Base-by-base conservation (phyloP, 768 basidiomycete species). In the Tricholoma bakamatsutake region DNA sequence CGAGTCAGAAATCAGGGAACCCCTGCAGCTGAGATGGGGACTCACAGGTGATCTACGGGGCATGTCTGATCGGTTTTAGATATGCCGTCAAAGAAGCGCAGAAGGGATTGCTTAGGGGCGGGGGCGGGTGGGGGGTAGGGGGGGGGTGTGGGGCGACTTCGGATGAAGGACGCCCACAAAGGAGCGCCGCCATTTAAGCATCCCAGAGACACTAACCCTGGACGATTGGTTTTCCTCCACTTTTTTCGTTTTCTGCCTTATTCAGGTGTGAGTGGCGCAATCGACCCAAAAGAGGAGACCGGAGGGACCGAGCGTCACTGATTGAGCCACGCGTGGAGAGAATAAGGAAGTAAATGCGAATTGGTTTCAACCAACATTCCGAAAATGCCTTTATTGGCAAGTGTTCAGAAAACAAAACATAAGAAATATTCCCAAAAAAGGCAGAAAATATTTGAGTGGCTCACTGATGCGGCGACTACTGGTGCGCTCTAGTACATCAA, bases 141-240 rank as follows among this genome's bases (percentile, higher is more conserved):
- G n/a, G n/a, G n/a, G n/a, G n/a, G n/a, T n/a, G n/a, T n/a, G 57
- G 58, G 50, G 52, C 47, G 46, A 50, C 54, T 52, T 42, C 28
- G 33, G 37, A 37, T 50, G 35, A 49, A 17, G 50, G 28, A 49
- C 37, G 31, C 50, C 50, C 37, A n/a, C 51, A 30, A 34, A 35
- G 31, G 4, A 17, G 12, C 48, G 27, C 35, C 50, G 54, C 54
- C 39, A 39, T 55, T 62, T 60, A 59, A 60, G 47, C 7, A 28
- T 49, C 52, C 50, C 39, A 17, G 46, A 53, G 45, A 56, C 43
- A 52, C 31, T 40, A 55, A n/a, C 2, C 40, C 11, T 33, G 46
- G 42, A 51, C 37, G 62, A 62, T 62, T 62, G 62, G 62, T 59
- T 54, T 60, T 55, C 57, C 50, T 58, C 46, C 56, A 54, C 56